Conservation (phyloP, 1,284 basidiomycete species). For the Leccinum pachyderme region DNA sequence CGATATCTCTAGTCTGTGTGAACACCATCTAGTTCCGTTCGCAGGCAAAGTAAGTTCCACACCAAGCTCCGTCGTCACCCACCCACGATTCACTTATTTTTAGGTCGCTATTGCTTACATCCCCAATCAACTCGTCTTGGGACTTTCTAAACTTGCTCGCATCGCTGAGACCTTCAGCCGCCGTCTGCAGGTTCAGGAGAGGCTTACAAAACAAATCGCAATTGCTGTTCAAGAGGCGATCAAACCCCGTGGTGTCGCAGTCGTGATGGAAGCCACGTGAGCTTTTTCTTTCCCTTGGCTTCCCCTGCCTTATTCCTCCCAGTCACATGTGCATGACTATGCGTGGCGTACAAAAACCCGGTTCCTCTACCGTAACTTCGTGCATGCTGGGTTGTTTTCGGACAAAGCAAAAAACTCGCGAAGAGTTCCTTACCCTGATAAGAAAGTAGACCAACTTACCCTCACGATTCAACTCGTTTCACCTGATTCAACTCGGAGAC, state of each 20-base stretch:
- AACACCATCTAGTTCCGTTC: conserved; percentile 99
- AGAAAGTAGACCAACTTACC: conserved; percentile 43
- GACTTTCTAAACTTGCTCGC: conserved; percentile 95
- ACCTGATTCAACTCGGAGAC: conserved; percentile 37
- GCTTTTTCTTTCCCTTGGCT: conserved; percentile 34
- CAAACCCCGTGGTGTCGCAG: conserved; percentile 95
- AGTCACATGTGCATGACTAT: conserved; percentile 99
- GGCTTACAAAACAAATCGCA: conserved; percentile 96
- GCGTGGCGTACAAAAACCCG: conserved; percentile 99
- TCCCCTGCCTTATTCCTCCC: conserved; percentile 15
- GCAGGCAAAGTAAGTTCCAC: conserved; percentile 83
- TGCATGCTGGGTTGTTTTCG: conserved; percentile 99
- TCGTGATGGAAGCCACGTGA: conserved; percentile 97
- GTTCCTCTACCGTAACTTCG: conserved; percentile 93
- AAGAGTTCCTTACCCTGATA: conserved; percentile 87
- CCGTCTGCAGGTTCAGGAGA: conserved; percentile 95
- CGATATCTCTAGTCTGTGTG: conserved; percentile 95
- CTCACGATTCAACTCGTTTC: conserved; percentile 38
- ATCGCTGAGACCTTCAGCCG: conserved; percentile 98
- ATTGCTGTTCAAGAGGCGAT: conserved; percentile 97
- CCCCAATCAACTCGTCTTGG: conserved; percentile 92
- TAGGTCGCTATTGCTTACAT: conserved; percentile 87
- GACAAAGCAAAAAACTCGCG: conserved; percentile 94
- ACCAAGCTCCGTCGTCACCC: conserved; percentile 16
- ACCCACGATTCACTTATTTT: conserved; percentile 20